phyloP scores from a whole-genome alignment of 2,329 filamentous ascomycete species.

The Apiospora pterosperma region DNA sequence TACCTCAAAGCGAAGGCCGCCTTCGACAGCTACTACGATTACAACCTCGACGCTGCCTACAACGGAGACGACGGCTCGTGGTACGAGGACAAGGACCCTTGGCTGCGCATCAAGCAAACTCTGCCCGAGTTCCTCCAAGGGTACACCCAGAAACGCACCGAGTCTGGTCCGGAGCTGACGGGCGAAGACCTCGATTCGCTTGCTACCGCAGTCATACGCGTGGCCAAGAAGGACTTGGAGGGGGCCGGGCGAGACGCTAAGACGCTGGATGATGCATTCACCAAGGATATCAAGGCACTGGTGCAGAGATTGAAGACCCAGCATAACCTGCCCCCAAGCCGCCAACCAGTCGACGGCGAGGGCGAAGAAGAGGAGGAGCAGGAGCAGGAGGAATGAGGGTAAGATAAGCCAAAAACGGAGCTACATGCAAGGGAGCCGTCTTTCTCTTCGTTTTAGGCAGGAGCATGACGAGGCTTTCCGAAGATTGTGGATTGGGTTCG shows the following conservation, averaged over 20 bases:
- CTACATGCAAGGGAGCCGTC: not conserved
- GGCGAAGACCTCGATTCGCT: conserved; percentile 13
- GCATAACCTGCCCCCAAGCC: conserved; percentile 10
- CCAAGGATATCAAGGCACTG: conserved; percentile 4
- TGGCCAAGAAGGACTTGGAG: conserved; percentile 14
- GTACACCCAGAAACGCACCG: conserved; percentile 6
- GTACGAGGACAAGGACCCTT: conserved; percentile 10
- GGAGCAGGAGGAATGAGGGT: not conserved
- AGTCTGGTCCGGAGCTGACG: conserved; percentile 7
- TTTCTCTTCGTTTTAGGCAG: not conserved
- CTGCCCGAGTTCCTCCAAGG: conserved; percentile 13
- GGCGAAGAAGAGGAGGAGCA: not conserved
- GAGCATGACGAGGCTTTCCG: not conserved
- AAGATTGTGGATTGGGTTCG: not conserved
- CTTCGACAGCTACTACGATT: conserved; percentile 13
- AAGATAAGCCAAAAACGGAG: not conserved
- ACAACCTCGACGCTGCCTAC: conserved; percentile 8
- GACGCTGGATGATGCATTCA: conserved; percentile 9
- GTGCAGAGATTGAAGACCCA: conserved; percentile 9
- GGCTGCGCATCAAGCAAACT: conserved; percentile 13
- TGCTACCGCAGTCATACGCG: conserved; percentile 10
- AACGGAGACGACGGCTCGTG: not conserved
- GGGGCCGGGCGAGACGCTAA: conserved; percentile 11
- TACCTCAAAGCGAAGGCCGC: conserved; percentile 16
- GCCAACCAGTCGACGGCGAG: not conserved